Base-by-base conservation (phyloP, 2,329 filamentous ascomycete species). In the Cladophialophora bantiana region DNA sequence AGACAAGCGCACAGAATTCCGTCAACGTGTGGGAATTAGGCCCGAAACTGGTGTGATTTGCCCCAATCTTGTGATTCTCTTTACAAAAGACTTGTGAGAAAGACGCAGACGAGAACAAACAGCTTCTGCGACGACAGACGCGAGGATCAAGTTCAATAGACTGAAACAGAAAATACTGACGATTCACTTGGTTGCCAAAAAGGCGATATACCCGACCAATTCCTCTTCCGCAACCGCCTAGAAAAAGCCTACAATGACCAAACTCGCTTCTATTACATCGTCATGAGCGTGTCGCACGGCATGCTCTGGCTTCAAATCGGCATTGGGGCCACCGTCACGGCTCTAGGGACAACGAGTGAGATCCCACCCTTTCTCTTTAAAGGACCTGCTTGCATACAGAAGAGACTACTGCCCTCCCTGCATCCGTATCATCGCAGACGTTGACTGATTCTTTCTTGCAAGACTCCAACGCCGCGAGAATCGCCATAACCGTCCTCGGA, bases 231-330 rank as follows among this genome's bases (percentile, higher is more conserved):
- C 7, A 59, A 40, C 38, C 40, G 40, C 12, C 7, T 42, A n/a
- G 57, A 59, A n/a, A 59, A 59, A 34, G 57, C 57, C 12, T 59
- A 59, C 57, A 40, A 32, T 18, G 40, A 31, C 20, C 57, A 59
- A 32, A 34, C 38, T 7, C 57, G 57, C 9, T 59, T 45, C 40
- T 65, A 65, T 36, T 65, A 42, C 34, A 18, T 65, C 55, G 56
- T 59, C 18, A 40, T 56, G 32, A 42, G 42, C 53, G 34, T 42
- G 7, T 57, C 62, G 18, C 57, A 65, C 48, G 35, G 62, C 48
- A 60, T 65, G 62, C 56, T 65, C 7, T 65, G 62, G 62, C 42
- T 53, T 32, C 62, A 65, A 20, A 65, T 65, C 55, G 57, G 57
- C 56, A 65, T 65, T 38, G 62, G 62, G 15, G 62, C 62, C 9